These are phyloP conservation scores for Macadamia integrifolia DNA, from an alignment of 164 flowering plant genomes.

Conservation along the genomic window DNA sequence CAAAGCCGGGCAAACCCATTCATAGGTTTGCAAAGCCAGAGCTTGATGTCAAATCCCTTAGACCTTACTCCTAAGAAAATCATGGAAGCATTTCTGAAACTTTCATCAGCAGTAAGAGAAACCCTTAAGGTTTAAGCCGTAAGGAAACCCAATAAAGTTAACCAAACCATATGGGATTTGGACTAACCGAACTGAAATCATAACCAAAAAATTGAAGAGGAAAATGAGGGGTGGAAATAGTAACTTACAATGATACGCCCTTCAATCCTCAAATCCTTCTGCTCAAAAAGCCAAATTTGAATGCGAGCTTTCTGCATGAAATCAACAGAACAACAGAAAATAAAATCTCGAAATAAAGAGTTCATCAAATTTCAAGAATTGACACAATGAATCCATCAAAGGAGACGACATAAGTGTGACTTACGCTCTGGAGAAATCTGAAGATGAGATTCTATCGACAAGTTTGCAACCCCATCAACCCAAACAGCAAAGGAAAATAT, in stretches of 20 bases:
- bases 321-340: neutral
- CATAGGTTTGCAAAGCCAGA: no score
- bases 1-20: no score
- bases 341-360: neutral
- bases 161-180: no score
- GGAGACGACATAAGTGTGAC: slow-evolving; percentile 5
- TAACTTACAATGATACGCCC: slow-evolving; percentile 45
- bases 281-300: slow-evolving; percentile 66
- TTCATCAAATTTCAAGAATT: neutral
- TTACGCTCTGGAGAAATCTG: slow-evolving; percentile 65
- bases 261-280: slow-evolving; percentile 54
- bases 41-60: no score
- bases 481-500: neutral
- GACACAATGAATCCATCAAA: neutral
- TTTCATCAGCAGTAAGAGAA: no score
- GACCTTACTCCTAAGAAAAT: no score
- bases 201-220: neutral
- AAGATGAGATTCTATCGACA: slow-evolving; percentile 52
- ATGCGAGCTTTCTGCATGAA: slow-evolving; percentile 47
- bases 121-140: no score
- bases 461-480: neutral
- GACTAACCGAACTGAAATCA: neutral
- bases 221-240: no score
- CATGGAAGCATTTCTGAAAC: no score
- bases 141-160: no score